Base-by-base conservation (phyloP, 306 rosid genomes). In the Coriaria nepalensis region DNA sequence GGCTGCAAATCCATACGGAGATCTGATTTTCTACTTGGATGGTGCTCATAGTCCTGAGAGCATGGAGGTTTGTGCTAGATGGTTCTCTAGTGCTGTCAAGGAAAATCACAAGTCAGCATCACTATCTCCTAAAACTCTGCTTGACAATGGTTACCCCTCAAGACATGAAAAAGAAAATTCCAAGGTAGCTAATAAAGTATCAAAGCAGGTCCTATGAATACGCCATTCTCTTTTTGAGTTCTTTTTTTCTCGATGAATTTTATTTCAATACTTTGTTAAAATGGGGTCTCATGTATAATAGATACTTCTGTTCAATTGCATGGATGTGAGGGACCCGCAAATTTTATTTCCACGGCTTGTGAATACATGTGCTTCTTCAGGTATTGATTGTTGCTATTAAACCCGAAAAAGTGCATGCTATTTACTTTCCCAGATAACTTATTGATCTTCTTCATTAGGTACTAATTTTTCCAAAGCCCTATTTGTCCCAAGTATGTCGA, bases 11-110 rank as follows among this genome's bases (percentile, higher is more conserved):
- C 49, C 71, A 44, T 57, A 52, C 37, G 88, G 77, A 51, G 75
- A 74, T 57, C 74, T 83, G 62, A 52, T 72, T 63, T 80, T 83
- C 73, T 83, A 80, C 65, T 66, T 80, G 70, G 94, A 84, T 61
- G 92, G 94, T 52, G 94, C 92, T 72, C 94, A 80, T 57, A 84
- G 86, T 70, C 86, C 94, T 13, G 94, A 84, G 60, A 84, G 94
- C 69, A 77, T 84, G 73, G 92, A 77, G 50, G 83, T 67, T 63
- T 76, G 73, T 68, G 68, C 75, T 35, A 71, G 42, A 52, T 68
- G 79, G 74, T 77, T 74, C 68, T 60, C 69, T 57, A 53, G 52
- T 53, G 81, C 72, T 5, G 50, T 66, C 46, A 66, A 55, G 38
- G 63, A 53, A 36, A 49, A 63, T 49, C 62, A 64, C 39, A 51